A percentile compares a stretch with the other conserved stretches of the same genome.
phyloP scores from a whole-genome alignment of 352 stramenopile species.

The Bremia lactucae region DNA sequence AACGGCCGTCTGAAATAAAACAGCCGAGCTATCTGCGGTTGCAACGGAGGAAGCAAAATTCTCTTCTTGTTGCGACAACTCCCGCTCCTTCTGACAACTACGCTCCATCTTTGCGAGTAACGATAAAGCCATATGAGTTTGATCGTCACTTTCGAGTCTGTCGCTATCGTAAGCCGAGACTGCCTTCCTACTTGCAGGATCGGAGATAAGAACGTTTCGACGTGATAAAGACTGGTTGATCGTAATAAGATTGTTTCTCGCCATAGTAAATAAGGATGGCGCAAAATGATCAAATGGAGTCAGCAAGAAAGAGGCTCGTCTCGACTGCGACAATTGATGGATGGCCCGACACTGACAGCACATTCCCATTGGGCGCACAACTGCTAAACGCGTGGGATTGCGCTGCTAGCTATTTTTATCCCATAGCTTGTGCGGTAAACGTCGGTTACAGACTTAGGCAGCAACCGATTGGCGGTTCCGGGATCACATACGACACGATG shows the following conservation, averaged over 20 bases:
- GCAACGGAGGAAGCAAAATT: background rate
- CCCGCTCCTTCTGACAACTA: conserved; percentile 6
- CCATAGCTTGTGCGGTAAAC: conserved; percentile 2
- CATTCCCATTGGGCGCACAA: conserved; percentile 12
- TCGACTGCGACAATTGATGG: conserved; percentile 15
- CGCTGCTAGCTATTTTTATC: conserved; percentile 12
- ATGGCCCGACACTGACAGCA: conserved; percentile 1
- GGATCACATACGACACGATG: too few relatives aligned
- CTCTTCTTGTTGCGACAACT: conserved; percentile 4
- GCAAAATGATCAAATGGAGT: conserved; percentile 16
- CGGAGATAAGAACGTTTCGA: conserved; percentile 3
- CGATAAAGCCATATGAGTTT: conserved; percentile 20
- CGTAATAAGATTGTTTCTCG: conserved; percentile 19
- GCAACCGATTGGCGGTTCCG: conserved; percentile 17
- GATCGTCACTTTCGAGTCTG: conserved; percentile 19
- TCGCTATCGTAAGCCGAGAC: conserved; percentile 11
- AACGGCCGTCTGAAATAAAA: conserved; percentile 19
- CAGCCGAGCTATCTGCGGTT: conserved; percentile 3
- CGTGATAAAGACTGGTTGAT: conserved; percentile 1
- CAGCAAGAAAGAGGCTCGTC: conserved; percentile 4
- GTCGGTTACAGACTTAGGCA: conserved; percentile 3
- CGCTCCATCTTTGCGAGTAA: conserved; percentile 21
- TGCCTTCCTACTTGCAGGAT: conserved; percentile 2
- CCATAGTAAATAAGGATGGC: conserved; percentile 19
- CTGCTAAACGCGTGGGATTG: conserved; percentile 8